phyloP scores from a whole-genome alignment of 306 rosid species.

The Alnus rubra region DNA sequence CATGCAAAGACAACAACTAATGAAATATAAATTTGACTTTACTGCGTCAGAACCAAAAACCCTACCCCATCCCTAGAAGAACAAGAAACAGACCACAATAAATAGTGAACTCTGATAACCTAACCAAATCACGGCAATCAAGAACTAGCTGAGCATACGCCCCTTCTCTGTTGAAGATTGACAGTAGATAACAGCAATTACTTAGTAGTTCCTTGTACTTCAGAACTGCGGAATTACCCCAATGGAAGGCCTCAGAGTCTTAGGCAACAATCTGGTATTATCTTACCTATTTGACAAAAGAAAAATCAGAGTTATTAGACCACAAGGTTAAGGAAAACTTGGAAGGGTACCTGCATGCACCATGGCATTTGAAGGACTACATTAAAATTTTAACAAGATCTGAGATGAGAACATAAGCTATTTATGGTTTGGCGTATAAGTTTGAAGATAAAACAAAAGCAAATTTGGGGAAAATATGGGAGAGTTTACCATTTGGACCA shows the following conservation, averaged over 20 bases:
- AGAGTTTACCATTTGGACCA: neutral
- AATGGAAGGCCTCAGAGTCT: neutral
- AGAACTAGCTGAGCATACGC: neutral
- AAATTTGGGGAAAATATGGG: neutral
- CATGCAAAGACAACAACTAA: neutral
- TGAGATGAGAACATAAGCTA: neutral
- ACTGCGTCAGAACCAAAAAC: neutral
- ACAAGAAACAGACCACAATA: neutral
- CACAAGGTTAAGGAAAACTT: neutral
- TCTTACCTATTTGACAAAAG: neutral
- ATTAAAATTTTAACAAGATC: neutral
- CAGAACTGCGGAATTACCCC: neutral
- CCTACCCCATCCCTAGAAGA: neutral
- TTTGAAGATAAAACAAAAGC: neutral
- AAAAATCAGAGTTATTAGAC: constrained; percentile 1
- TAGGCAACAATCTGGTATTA: neutral
- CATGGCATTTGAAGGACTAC: too few species aligned
- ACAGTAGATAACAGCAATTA: neutral
- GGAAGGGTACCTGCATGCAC: neutral
- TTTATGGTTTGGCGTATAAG: neutral
- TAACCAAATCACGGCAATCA: neutral
- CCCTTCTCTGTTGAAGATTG: neutral
- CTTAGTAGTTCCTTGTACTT: neutral
- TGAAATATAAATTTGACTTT: neutral
- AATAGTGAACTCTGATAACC: neutral